A percentile compares a stretch with the other conserved stretches of the same genome.
Conservation (phyloP, 768 basidiomycete species). For the Hirschioporus abietinus region DNA sequence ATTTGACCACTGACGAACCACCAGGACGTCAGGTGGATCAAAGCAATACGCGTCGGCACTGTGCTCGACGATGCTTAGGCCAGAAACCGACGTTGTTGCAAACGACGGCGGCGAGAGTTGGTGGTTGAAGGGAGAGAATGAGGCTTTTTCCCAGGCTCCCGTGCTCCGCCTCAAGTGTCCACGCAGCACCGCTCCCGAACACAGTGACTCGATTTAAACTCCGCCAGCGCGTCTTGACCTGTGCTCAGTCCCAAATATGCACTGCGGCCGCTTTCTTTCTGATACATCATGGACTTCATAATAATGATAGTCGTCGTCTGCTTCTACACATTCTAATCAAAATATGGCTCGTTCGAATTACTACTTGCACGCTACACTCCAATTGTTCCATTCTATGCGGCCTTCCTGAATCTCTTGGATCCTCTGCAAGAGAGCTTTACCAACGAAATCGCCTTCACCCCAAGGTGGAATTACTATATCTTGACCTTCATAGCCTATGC, state of each 20-base stretch:
- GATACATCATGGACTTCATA: not conserved
- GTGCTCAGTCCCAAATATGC: not conserved
- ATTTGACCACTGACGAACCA: not conserved
- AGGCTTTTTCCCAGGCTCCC: not conserved
- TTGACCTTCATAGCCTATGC: slow-evolving; percentile 66
- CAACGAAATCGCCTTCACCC: slow-evolving; percentile 32
- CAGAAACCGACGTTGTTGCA: not conserved
- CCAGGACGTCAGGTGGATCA: not conserved
- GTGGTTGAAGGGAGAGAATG: slow-evolving; percentile 4
- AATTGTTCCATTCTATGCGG: slow-evolving; percentile 50
- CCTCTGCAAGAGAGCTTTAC: slow-evolving; percentile 61
- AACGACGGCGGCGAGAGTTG: slow-evolving; percentile 1
- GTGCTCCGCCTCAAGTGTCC: slow-evolving; percentile 1
- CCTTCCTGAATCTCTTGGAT: slow-evolving; percentile 80
- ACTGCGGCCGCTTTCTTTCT: not conserved
- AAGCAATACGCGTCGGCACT: not conserved
- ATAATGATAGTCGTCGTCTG: not conserved
- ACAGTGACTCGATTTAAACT: slow-evolving; percentile 3
- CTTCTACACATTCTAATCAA: not conserved
- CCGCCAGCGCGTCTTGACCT: not conserved
- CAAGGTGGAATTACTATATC: slow-evolving; percentile 42
- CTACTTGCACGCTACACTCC: slow-evolving; percentile 46
- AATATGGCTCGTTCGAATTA: not conserved
- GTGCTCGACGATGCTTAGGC: not conserved
- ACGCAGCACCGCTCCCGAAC: not conserved